Evolutionary conservation across 345 rosid genomes (phyloP).

Genomic region (Geranium rotundifolium): DNA sequence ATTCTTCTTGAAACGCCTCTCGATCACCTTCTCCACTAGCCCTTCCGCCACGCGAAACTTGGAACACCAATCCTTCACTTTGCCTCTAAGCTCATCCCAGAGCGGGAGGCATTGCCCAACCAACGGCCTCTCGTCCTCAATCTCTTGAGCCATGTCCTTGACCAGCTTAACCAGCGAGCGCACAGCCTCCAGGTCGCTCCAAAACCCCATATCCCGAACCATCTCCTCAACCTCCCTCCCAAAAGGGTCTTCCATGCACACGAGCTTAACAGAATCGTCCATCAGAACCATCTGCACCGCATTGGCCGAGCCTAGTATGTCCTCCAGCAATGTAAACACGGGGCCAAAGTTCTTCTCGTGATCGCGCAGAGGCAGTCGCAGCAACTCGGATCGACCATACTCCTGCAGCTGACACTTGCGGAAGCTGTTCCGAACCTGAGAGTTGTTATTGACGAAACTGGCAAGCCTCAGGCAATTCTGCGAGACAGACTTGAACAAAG

Average conservation of each 20-base stretch:
- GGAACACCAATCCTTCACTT: conserved; percentile 80
- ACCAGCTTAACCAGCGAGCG: conserved; percentile 65
- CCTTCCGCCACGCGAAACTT: conserved; percentile 66
- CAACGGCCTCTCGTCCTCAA: conserved; percentile 76
- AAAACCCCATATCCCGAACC: conserved; percentile 68
- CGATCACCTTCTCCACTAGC: conserved; percentile 68
- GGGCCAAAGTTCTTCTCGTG: no score
- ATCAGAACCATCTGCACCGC: conserved; percentile 6
- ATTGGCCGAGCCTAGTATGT: conserved; percentile 55
- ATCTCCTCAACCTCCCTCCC: conserved; percentile 76
- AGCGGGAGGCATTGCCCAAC: conserved; percentile 87
- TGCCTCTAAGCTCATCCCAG: conserved; percentile 79
- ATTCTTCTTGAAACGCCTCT: conserved; percentile 76
- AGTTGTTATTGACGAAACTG: conserved; percentile 51
- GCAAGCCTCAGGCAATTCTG: conserved; percentile 66
- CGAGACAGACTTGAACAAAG: conserved; percentile 52
- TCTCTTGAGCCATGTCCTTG: conserved; percentile 72
- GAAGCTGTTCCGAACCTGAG: conserved; percentile 54
- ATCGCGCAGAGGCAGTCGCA: no score
- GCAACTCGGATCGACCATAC: no score
- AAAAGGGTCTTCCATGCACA: conserved; percentile 56
- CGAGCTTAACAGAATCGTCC: no score
- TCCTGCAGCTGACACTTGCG: no score
- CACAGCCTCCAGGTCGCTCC: conserved; percentile 84
- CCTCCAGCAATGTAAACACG: conserved; percentile 46